Percentiles rank a stretch among this genome's conserved stretches.
Evolutionary conservation across 345 rosid species (phyloP).

Genomic region (Schrenkiella parvula): DNA sequence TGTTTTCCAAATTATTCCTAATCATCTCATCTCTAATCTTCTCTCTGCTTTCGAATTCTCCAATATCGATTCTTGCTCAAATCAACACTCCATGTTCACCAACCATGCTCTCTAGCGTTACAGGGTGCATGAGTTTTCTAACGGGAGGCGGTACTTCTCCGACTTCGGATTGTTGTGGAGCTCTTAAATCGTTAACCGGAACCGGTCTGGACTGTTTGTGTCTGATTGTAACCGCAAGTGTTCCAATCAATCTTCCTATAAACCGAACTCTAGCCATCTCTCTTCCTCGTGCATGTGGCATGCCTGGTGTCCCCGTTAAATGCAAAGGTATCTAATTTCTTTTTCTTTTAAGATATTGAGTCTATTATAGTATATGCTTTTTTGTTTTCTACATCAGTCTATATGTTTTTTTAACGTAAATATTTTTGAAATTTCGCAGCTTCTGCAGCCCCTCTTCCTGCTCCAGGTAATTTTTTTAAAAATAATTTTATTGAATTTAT

Average conservation of each 20-base stretch:
- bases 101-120: slow-evolving; percentile 45
- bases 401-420: background rate
- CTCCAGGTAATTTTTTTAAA: slow-evolving; percentile 54
- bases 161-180: slow-evolving; percentile 51
- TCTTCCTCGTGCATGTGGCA: slow-evolving; percentile 71
- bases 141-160: slow-evolving; percentile 66
- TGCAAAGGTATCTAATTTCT: slow-evolving; percentile 54
- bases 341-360: background rate
- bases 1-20: background rate
- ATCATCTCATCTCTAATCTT: slow-evolving; percentile 14
- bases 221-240: slow-evolving; percentile 55
- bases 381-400: background rate
- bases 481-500: background rate
- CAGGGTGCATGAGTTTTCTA: slow-evolving; percentile 66
- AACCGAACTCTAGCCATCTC: slow-evolving; percentile 71
- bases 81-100: slow-evolving; percentile 51
- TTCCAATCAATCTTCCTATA: slow-evolving; percentile 68
- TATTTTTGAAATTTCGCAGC: slow-evolving; percentile 36
- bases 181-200: slow-evolving; percentile 60
- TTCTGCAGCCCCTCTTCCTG: slow-evolving; percentile 59
- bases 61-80: slow-evolving; percentile 40
- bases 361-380: background rate
- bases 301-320: slow-evolving; percentile 53
- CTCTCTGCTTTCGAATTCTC: slow-evolving; percentile 19
- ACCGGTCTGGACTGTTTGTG: slow-evolving; percentile 65